These are phyloP conservation scores for Suillus ampliporus DNA, from an alignment of 768 basidiomycete genomes.

Conservation along the genomic window DNA sequence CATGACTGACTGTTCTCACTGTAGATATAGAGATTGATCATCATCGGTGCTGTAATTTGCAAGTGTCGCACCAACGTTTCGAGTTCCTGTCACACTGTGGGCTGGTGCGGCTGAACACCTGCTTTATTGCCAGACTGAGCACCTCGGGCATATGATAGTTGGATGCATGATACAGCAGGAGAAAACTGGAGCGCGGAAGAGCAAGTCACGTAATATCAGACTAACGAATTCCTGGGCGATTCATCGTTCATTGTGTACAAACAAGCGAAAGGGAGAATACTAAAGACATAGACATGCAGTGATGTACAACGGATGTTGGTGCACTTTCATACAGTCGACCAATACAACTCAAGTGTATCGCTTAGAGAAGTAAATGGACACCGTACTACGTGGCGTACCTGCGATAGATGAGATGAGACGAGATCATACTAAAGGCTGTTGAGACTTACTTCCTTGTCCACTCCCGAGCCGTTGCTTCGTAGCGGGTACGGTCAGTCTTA, in stretches of 20 bases:
- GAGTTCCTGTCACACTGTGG: not conserved
- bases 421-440: not conserved
- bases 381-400: slow-evolving; percentile 61
- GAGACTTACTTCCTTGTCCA: slow-evolving; percentile 96
- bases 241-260: slow-evolving; percentile 8
- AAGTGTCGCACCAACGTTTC: not conserved
- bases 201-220: not conserved
- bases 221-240: slow-evolving; percentile 3
- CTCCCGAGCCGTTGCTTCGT: slow-evolving; percentile 97
- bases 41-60: not conserved
- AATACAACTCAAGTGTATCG: slow-evolving; percentile 36
- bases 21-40: no score
- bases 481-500: slow-evolving; percentile 98
- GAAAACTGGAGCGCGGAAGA: not conserved
- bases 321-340: slow-evolving; percentile 36
- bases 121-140: not conserved
- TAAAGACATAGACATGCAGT: slow-evolving; percentile 39
- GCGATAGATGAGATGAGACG: slow-evolving; percentile 7
- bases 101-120: not conserved
- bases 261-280: slow-evolving; percentile 33
- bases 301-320: slow-evolving; percentile 36
- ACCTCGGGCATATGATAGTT: no score
- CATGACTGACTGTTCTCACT: not conserved
- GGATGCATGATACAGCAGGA: not conserved
- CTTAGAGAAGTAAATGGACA: slow-evolving; percentile 26